Percentiles rank a stretch among this genome's conserved stretches.
phyloP scores from a whole-genome alignment of 345 rosid species.

The Corymbia maculata region DNA sequence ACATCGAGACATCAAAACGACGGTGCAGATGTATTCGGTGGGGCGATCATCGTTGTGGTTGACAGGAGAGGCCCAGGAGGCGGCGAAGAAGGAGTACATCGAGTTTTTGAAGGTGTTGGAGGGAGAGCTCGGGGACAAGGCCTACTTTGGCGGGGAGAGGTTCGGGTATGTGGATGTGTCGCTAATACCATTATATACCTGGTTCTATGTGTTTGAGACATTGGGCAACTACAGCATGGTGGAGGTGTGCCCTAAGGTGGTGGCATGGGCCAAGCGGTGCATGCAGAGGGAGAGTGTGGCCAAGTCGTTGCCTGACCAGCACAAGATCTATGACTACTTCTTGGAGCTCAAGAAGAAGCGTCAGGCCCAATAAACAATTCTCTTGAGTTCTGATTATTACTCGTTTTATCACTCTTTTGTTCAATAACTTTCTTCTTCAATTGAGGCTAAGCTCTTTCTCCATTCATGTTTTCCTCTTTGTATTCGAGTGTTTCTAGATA shows the following conservation, averaged over 20 bases:
- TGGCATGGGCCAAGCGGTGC: constrained; percentile 16
- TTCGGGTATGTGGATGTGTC: constrained; percentile 9
- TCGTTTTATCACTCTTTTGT: neutral
- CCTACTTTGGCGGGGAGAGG: constrained; percentile 1
- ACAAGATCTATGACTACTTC: neutral
- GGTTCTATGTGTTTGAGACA: constrained; percentile 3
- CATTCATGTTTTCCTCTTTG: neutral
- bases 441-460: neutral
- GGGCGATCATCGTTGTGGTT: neutral
- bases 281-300: constrained; percentile 6
- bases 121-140: constrained; percentile 12
- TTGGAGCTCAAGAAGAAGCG: neutral
- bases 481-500: neutral
- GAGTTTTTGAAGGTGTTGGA: neutral
- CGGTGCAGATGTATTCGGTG: neutral
- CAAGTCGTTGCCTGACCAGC: neutral
- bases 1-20: neutral
- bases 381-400: neutral
- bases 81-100: constrained; percentile 4
- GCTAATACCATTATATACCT: constrained; percentile 2
- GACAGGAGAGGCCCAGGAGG: neutral
- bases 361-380: neutral
- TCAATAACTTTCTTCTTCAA: neutral
- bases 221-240: neutral
- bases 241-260: constrained; percentile 9